These are phyloP conservation scores for Coemansia linderi DNA, from an alignment of 371 early-diverging fungal genomes.

Conservation along the genomic window DNA sequence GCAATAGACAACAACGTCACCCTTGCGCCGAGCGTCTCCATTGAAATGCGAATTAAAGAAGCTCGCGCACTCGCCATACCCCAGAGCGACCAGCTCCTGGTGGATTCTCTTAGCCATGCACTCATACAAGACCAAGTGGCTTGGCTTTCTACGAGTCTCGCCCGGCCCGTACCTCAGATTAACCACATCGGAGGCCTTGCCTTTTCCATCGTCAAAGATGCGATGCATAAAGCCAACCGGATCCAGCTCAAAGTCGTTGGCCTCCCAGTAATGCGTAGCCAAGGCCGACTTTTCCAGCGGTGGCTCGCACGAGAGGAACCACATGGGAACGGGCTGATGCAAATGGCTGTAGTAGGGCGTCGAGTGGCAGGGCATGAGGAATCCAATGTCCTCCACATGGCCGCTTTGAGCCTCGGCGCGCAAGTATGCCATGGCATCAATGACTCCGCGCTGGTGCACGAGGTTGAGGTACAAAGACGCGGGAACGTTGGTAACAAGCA, in stretches of 20 bases:
- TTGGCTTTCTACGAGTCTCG: constrained; percentile 56
- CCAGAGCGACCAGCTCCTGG: constrained; percentile 37
- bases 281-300: constrained; percentile 60
- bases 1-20: constrained; percentile 79
- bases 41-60: constrained; percentile 90
- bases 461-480: constrained; percentile 69
- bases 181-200: neutral
- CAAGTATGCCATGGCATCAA: constrained; percentile 79
- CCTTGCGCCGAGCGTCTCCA: constrained; percentile 75
- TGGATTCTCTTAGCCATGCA: constrained; percentile 54
- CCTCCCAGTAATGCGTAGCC: constrained; percentile 69
- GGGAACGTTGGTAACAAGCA: constrained; percentile 66
- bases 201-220: constrained; percentile 42
- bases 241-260: constrained; percentile 76
- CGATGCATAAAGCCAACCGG: constrained; percentile 63
- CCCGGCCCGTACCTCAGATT: constrained; percentile 28
- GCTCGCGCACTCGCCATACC: constrained; percentile 70
- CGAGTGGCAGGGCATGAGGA: constrained; percentile 95
- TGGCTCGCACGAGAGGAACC: constrained; percentile 91
- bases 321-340: constrained; percentile 68
- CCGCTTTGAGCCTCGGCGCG: constrained; percentile 54
- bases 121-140: constrained; percentile 73
- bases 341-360: constrained; percentile 85
- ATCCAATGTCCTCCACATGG: constrained; percentile 58
- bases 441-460: constrained; percentile 90